phyloP scores from a whole-genome alignment of 331 rosid genomes.

The Quercus lobata region DNA sequence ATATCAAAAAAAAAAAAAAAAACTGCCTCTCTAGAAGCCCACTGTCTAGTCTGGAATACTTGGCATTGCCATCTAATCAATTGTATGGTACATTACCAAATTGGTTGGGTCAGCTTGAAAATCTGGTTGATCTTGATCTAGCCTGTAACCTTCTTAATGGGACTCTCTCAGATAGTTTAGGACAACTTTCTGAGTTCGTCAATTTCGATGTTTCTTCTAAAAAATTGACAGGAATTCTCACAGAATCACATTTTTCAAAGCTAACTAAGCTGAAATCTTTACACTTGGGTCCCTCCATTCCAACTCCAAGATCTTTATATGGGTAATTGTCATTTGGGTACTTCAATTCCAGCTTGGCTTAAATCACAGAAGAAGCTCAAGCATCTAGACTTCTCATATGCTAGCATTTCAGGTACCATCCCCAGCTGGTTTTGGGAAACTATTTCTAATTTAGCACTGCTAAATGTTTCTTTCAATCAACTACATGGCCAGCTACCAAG shows the following conservation, averaged over 20 bases:
- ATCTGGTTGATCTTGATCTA: slow-evolving; percentile 12
- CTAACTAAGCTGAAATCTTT: neutral
- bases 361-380: slow-evolving; percentile 11
- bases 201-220: slow-evolving; percentile 34
- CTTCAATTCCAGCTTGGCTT: slow-evolving; percentile 43
- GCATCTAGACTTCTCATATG: slow-evolving; percentile 25
- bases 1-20: neutral
- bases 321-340: slow-evolving; percentile 38
- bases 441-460: neutral
- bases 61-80: slow-evolving; percentile 12
- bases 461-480: slow-evolving; percentile 34
- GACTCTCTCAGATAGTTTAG: slow-evolving; percentile 32
- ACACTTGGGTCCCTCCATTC: slow-evolving; percentile 28
- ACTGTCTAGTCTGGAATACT: slow-evolving; percentile 2
- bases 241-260: slow-evolving; percentile 29
- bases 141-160: slow-evolving; percentile 22
- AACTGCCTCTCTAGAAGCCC: slow-evolving; percentile 9
- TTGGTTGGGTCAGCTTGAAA: slow-evolving; percentile 30
- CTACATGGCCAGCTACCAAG: slow-evolving; percentile 29
- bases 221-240: slow-evolving; percentile 24
- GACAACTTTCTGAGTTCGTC: slow-evolving; percentile 30
- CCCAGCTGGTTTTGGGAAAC: slow-evolving; percentile 43
- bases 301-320: slow-evolving; percentile 3
- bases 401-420: slow-evolving; percentile 28
- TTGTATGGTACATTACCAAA: slow-evolving; percentile 27